Evolutionary conservation across 768 basidiomycete species (phyloP), one percentile per base, ranked within the genome.

Genomic region (Suillus sp.): DNA sequence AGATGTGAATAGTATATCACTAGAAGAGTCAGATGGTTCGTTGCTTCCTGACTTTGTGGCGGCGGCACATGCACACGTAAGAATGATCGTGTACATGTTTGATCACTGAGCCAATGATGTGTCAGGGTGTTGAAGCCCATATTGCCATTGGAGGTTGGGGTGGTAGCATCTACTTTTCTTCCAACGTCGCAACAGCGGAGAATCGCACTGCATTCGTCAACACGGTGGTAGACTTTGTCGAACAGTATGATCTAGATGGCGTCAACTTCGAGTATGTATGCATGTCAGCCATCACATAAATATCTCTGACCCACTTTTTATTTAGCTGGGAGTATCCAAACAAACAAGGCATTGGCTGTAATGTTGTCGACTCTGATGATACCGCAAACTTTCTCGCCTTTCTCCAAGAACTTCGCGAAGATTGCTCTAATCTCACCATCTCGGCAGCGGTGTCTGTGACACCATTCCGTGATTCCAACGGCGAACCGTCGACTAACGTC

Each of bases 291-390:
- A 4, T 30, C 0, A 6, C 0, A 2, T 22, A 4, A 48, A 18
- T 22, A 6, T 45, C 11, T 51, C 25, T 54, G 18, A 63, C 67
- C 32, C 67, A 25, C 20, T 6, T 2, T 4, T 14, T 27, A 20
- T 27, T 61, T 56, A 92, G 91, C 71, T 95, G 93, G 93, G 94
- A 95, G 74, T 96, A 92, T 71, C 95, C 94, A 43, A 84, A 80
- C 40, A 76, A 77, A 11, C 78, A 78, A 25, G 93, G 93, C 18
- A 82, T 90, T 20, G 82, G 83, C 4, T 92, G 91, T 71, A 96
- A 96, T 77, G 73, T 73, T 7, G 74, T 87, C 57, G 83, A 83
- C 35, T 66, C 81, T 4, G 68, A 82, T 59, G 95, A 97, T 74
- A 88, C 90, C 0, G 80, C 82, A 63, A 95, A 97, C 75, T 91